Evolutionary conservation across 2,329 filamentous ascomycete genomes (phyloP).

Genomic region (Biscogniauxia sp.): DNA sequence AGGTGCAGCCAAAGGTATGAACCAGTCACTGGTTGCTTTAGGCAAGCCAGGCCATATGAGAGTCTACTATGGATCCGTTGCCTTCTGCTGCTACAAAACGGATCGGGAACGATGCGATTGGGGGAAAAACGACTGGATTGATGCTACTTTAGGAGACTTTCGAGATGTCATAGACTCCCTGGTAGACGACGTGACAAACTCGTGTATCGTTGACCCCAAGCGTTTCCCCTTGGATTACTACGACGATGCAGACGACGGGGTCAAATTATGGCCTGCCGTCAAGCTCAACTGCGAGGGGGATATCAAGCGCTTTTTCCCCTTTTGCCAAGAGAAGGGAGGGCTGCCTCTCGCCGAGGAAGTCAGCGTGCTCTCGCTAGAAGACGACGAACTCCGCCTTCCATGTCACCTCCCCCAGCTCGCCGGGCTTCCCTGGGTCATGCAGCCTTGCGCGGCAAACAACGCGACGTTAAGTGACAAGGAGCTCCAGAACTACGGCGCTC

Average conservation of each 20-base stretch:
- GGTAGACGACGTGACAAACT: not conserved
- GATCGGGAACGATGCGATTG: not conserved
- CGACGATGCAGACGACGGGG: not conserved
- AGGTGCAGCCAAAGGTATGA: constrained; percentile 5
- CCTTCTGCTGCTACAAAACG: constrained; percentile 10
- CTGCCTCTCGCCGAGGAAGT: constrained; percentile 3
- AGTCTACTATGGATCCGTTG: constrained; percentile 5
- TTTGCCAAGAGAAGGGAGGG: not conserved
- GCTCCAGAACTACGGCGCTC: not conserved
- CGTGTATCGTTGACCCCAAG: not conserved
- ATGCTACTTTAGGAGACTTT: constrained; percentile 10
- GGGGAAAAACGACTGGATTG: not conserved
- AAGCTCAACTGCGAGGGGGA: constrained; percentile 15
- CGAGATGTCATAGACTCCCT: constrained; percentile 15
- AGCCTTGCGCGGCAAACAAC: not conserved
- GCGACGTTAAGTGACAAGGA: not conserved
- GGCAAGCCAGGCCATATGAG: constrained; percentile 12
- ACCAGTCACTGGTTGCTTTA: constrained; percentile 9
- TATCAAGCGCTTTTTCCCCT: not conserved
- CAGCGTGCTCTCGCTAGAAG: not conserved
- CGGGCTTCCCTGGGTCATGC: constrained; percentile 9
- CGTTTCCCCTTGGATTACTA: constrained; percentile 5
- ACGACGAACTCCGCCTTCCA: not conserved
- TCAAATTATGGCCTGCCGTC: constrained; percentile 11
- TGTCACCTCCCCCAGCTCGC: not conserved